phyloP scores from a whole-genome alignment of 495 filamentous ascomycete genomes.

The Lophiotrema nucula region DNA sequence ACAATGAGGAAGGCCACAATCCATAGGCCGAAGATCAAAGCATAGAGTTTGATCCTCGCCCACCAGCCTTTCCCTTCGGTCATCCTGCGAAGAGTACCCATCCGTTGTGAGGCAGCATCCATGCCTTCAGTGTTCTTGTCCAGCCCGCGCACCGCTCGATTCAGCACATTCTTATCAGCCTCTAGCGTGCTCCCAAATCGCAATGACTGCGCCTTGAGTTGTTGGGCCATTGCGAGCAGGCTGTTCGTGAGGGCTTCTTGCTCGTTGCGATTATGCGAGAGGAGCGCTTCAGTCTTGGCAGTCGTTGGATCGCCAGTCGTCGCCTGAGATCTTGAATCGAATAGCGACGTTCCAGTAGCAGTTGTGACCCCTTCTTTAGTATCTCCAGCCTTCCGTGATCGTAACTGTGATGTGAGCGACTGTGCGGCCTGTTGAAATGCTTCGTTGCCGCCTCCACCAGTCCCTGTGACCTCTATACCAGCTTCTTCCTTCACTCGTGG shows the following conservation, averaged over 20 bases:
- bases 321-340: constrained; percentile 32
- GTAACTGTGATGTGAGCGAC: constrained; percentile 35
- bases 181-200: constrained; percentile 69
- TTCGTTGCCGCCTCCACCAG: constrained; percentile 17
- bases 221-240: constrained; percentile 71
- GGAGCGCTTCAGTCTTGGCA: constrained; percentile 60
- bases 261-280: constrained; percentile 71
- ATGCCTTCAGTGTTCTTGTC: constrained; percentile 72
- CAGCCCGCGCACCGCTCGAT: constrained; percentile 67
- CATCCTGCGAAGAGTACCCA: constrained; percentile 71
- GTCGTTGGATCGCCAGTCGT: constrained; percentile 36
- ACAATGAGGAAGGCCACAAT: constrained; percentile 71
- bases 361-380: constrained; percentile 15
- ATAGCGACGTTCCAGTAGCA: constrained; percentile 34
- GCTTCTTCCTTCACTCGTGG: constrained; percentile 28
- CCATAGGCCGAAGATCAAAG: constrained; percentile 76
- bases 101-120: constrained; percentile 67
- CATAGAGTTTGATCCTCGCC: constrained; percentile 82
- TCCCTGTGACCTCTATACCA: constrained; percentile 33
- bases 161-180: constrained; percentile 66
- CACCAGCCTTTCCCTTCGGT: constrained; percentile 85
- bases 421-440: constrained; percentile 27
- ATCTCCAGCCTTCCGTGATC: constrained; percentile 31
- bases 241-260: constrained; percentile 82
- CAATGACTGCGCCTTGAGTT: constrained; percentile 72